Evolutionary conservation across 108 stramenopile species (phyloP), one percentile per base, ranked within the genome.

Genomic region (Cyclotella baltica): DNA sequence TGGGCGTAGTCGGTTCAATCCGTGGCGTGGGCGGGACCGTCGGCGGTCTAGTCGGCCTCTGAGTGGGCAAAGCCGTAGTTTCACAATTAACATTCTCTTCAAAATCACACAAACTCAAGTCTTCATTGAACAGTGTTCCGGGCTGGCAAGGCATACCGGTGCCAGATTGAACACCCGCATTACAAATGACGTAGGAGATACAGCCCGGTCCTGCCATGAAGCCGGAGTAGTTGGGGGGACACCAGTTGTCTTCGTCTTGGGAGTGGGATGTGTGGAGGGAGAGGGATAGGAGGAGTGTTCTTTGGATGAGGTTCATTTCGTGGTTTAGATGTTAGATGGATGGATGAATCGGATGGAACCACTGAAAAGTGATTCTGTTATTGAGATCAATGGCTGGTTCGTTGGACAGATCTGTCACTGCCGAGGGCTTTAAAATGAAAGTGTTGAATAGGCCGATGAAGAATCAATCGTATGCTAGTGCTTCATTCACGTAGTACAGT

Each of bases 81-180:
- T 50, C 62, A 40, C 77, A 78, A 2, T 35, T 19, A 0, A 78
- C 68, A 16, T 51, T 70, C 2, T 34, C 27, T 27, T 62, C 69
- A 43, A 62, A 70, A n/a, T 78, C 77, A 29, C 77, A 78, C 19
- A 69, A 34, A 1, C 34, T 40, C 11, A 71, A 23, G 15, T 37
- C 3, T 64, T 78, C 51, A 50, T 78, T 70, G 50, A 70, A 78
- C 15, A 78, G 62, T 22, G 69, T 70, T 1, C 77, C 77, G 0
- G 13, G 18, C 19, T 62, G 62, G 70, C 77, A 78, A 4, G 57
- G 19, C 19, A 16, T 13, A 13, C 27, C 23, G 4, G 62, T 36
- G 3, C 61, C 48, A 30, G 48, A 50, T 3, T 63, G 25, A 6
- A 16, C 40, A 16, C 70, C 70, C 30, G 36, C 47, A 22, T 16